phyloP scores from a whole-genome alignment of 2,329 filamentous ascomycete species.

The Cryphonectria parasitica region DNA sequence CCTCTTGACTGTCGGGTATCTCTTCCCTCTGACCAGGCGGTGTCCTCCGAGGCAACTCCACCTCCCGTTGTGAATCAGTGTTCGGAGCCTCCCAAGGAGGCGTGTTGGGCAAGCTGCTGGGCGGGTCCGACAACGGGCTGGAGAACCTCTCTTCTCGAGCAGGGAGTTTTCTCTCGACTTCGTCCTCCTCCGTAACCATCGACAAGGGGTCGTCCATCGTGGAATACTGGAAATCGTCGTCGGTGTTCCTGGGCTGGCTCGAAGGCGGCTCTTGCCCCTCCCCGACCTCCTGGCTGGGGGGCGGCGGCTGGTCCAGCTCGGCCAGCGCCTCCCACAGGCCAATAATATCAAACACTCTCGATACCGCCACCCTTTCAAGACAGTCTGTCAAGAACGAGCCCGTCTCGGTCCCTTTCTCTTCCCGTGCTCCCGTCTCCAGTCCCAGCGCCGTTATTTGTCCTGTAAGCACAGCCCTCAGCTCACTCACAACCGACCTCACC shows the following conservation, averaged over 20 bases:
- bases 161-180: neutral
- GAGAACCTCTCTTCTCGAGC: neutral
- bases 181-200: neutral
- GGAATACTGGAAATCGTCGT: neutral
- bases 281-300: neutral
- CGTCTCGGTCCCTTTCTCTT: slow-evolving; percentile 30
- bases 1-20: slow-evolving; percentile 41
- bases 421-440: slow-evolving; percentile 2
- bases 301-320: slow-evolving; percentile 47
- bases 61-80: slow-evolving; percentile 23
- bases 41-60: slow-evolving; percentile 9
- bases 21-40: slow-evolving; percentile 32
- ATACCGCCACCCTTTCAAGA: slow-evolving; percentile 57
- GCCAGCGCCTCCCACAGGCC: slow-evolving; percentile 60
- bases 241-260: neutral
- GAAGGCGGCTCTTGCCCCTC: slow-evolving; percentile 8
- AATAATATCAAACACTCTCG: slow-evolving; percentile 61
- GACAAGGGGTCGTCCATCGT: neutral
- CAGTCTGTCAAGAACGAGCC: slow-evolving; percentile 37
- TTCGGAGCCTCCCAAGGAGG: slow-evolving; percentile 12
- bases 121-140: slow-evolving; percentile 24
- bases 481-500: slow-evolving; percentile 44
- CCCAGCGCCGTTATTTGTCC: slow-evolving; percentile 37
- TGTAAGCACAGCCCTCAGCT: slow-evolving; percentile 46
- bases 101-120: slow-evolving; percentile 22